Evolutionary conservation across 441 rosid genomes (phyloP).

Genomic region (Croton setiger): DNA sequence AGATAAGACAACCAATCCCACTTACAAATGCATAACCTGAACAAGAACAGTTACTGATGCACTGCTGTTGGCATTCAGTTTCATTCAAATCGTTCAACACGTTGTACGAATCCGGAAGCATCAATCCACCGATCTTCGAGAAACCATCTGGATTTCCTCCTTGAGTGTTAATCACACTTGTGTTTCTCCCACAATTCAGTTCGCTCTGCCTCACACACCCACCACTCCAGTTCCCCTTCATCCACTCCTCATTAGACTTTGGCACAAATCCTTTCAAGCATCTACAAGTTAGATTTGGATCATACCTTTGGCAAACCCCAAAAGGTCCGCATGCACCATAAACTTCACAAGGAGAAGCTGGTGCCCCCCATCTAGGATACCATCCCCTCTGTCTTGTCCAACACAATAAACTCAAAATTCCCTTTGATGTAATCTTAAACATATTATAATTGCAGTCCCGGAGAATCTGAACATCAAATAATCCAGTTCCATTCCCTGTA

Average conservation of each 20-base stretch:
- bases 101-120: constrained; percentile 14
- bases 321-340: constrained; percentile 23
- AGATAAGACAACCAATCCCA: constrained; percentile 18
- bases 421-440: neutral
- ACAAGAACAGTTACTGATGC: constrained; percentile 17
- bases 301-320: constrained; percentile 19
- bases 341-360: constrained; percentile 20
- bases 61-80: constrained; percentile 15
- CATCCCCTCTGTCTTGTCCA: constrained; percentile 15
- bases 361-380: constrained; percentile 21
- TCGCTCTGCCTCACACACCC: constrained; percentile 18
- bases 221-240: neutral
- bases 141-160: constrained; percentile 17
- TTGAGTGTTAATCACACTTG: neutral
- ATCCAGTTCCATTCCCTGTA: too few relatives aligned
- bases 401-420: constrained; percentile 12
- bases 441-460: constrained; percentile 18
- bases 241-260: constrained; percentile 13
- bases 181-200: constrained; percentile 13
- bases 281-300: constrained; percentile 17
- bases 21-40: constrained; percentile 18
- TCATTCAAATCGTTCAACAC: neutral
- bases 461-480: too few relatives aligned
- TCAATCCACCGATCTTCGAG: constrained; percentile 14
- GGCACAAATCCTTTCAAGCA: constrained; percentile 22